Conservation (phyloP, 495 filamentous ascomycete species). For the Aspergillus incahuasiensis region DNA sequence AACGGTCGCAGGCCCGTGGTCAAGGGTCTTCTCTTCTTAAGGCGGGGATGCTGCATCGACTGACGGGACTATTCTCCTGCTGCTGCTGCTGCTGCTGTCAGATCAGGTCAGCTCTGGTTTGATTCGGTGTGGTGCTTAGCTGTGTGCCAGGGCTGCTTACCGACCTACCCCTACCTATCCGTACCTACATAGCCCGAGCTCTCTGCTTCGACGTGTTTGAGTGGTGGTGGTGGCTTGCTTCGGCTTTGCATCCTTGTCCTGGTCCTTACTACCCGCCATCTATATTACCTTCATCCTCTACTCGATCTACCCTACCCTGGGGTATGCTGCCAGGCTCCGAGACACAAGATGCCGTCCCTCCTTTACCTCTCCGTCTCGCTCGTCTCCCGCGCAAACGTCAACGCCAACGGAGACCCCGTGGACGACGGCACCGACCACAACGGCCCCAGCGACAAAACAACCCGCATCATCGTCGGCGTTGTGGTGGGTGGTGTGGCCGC, state of each 20-base stretch:
- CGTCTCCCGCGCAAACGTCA: not conserved
- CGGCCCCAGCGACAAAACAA: slow-evolving; percentile 1
- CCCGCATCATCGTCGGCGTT: slow-evolving; percentile 27
- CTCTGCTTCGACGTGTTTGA: too few relatives aligned
- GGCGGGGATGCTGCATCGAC: not conserved
- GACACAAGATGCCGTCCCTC: not conserved
- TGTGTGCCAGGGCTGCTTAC: too few relatives aligned
- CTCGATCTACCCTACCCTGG: too few relatives aligned
- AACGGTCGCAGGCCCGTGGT: not conserved
- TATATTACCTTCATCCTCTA: too few relatives aligned
- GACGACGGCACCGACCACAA: not conserved
- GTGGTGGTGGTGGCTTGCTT: too few relatives aligned
- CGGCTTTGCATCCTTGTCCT: not conserved
- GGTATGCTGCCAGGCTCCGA: not conserved
- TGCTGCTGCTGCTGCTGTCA: not conserved
- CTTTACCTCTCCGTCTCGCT: not conserved
- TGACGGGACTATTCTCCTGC: not conserved
- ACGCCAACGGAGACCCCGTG: not conserved
- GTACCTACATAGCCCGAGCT: too few relatives aligned
- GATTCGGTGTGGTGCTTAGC: too few relatives aligned
- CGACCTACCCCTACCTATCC: too few relatives aligned
- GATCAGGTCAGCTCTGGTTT: too few relatives aligned
- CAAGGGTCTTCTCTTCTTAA: slow-evolving; percentile 7
- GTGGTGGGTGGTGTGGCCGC: slow-evolving; percentile 24
- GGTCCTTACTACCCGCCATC: too few relatives aligned